Conservation (phyloP, 2,329 filamentous ascomycete genomes). For the Sporothrix euskadiensis region DNA sequence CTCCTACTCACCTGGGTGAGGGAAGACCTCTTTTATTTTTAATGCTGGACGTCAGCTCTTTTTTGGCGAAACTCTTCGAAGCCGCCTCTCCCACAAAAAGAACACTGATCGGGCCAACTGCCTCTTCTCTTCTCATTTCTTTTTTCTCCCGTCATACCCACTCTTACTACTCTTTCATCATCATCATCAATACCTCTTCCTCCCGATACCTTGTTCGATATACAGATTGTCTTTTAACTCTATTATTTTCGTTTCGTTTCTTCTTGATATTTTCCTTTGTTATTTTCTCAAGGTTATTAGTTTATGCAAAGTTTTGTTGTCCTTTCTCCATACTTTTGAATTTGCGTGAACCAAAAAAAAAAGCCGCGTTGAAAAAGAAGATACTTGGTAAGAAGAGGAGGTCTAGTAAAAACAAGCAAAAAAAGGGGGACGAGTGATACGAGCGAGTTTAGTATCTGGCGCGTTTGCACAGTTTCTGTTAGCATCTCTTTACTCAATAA, state of each 20-base stretch:
- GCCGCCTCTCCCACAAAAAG: conserved; percentile 6
- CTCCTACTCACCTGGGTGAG: background rate
- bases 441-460: background rate
- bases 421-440: background rate
- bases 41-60: conserved; percentile 38
- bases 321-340: background rate
- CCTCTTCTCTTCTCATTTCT: conserved; percentile 32
- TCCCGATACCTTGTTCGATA: conserved; percentile 51
- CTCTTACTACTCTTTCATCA: conserved; percentile 27
- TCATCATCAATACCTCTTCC: conserved; percentile 5
- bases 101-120: conserved; percentile 16
- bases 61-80: background rate
- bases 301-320: conserved; percentile 19
- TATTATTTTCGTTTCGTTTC: conserved; percentile 5
- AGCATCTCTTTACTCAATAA: background rate
- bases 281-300: background rate
- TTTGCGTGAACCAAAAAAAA: background rate
- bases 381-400: background rate
- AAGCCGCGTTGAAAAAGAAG: background rate
- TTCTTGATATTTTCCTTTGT: conserved; percentile 20
- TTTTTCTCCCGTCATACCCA: conserved; percentile 29
- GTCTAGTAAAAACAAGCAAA: background rate
- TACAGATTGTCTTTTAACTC: conserved; percentile 36
- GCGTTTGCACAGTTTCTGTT: background rate
- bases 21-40: conserved; percentile 35